Evolutionary conservation across 768 basidiomycete species (phyloP).

Genomic region (Saitozyma sp.): DNA sequence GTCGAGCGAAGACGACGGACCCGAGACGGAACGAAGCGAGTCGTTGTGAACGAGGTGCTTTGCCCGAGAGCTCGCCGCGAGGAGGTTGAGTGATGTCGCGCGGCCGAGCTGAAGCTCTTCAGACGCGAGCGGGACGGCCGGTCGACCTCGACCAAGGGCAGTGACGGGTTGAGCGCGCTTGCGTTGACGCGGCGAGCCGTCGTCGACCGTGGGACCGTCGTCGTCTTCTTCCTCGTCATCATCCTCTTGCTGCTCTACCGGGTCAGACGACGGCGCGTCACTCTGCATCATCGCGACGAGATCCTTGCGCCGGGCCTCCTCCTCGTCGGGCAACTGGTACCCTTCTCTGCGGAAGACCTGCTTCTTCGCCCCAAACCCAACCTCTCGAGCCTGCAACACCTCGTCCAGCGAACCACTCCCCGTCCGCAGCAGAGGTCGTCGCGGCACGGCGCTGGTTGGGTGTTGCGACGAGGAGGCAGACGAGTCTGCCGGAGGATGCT

Average conservation of each 20-base stretch:
- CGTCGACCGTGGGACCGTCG: not conserved
- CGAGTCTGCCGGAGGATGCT: not conserved
- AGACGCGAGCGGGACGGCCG: conserved; percentile 1
- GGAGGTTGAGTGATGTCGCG: conserved; percentile 25
- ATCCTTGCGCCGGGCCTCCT: conserved; percentile 8
- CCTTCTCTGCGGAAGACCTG: not conserved
- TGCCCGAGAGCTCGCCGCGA: conserved; percentile 17
- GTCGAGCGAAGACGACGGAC: not conserved
- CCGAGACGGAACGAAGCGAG: conserved; percentile 1
- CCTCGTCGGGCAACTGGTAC: conserved; percentile 3
- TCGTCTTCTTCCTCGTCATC: conserved; percentile 10
- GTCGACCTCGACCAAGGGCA: conserved; percentile 7
- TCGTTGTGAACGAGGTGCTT: conserved; percentile 12
- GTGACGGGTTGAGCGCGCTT: not conserved
- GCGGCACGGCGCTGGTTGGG: not conserved
- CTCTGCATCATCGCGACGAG: conserved; percentile 26
- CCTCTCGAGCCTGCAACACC: conserved; percentile 20
- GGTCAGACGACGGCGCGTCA: conserved; percentile 26
- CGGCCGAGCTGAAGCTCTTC: conserved; percentile 14
- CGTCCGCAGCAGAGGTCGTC: not conserved
- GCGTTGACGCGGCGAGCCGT: not conserved
- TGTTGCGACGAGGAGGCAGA: not conserved
- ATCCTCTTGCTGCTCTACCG: conserved; percentile 10
- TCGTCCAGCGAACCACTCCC: conserved; percentile 22
- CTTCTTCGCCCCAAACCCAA: conserved; percentile 7